Evolutionary conservation across 106 monocot species (phyloP).

Genomic region (Narthecium ossifragum): DNA sequence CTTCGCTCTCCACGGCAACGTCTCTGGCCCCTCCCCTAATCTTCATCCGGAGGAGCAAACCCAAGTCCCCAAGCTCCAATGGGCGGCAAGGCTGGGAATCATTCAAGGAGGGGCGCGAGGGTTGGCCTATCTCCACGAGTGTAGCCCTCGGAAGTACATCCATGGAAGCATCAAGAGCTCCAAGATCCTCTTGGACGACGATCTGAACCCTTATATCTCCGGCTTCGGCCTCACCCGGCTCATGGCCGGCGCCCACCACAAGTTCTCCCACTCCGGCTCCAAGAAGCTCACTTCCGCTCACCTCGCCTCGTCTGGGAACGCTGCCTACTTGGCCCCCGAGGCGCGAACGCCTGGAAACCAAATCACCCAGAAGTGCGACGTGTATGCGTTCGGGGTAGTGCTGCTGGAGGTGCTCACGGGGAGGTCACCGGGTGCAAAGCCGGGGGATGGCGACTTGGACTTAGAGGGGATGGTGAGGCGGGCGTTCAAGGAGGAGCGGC

Average conservation of each 20-base stretch:
- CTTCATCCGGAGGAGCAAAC: background rate
- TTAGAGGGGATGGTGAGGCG: conserved; percentile 58
- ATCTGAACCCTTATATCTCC: conserved; percentile 58
- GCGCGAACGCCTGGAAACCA: conserved; percentile 20
- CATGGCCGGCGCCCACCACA: conserved; percentile 31
- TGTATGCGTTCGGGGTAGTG: conserved; percentile 72
- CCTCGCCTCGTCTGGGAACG: background rate
- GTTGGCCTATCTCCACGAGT: conserved; percentile 77
- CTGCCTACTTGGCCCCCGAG: conserved; percentile 58
- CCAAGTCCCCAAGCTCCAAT: conserved; percentile 16
- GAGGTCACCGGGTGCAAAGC: conserved; percentile 17
- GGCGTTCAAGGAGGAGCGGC: conserved; percentile 77
- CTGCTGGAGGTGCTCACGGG: conserved; percentile 73
- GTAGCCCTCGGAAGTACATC: conserved; percentile 56
- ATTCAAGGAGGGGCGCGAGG: conserved; percentile 60
- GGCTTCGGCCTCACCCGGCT: conserved; percentile 72
- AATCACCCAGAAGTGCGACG: conserved; percentile 71
- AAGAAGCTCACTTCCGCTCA: conserved; percentile 17
- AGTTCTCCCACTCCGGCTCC: conserved; percentile 20
- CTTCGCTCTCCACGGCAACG: conserved; percentile 52
- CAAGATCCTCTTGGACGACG: conserved; percentile 82
- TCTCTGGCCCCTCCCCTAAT: background rate
- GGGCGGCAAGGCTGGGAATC: conserved; percentile 56
- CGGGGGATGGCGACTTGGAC: conserved; percentile 20
- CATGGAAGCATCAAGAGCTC: conserved; percentile 72